phyloP scores from a whole-genome alignment of 2,329 filamentous ascomycete species.

The Eutypa lata region DNA sequence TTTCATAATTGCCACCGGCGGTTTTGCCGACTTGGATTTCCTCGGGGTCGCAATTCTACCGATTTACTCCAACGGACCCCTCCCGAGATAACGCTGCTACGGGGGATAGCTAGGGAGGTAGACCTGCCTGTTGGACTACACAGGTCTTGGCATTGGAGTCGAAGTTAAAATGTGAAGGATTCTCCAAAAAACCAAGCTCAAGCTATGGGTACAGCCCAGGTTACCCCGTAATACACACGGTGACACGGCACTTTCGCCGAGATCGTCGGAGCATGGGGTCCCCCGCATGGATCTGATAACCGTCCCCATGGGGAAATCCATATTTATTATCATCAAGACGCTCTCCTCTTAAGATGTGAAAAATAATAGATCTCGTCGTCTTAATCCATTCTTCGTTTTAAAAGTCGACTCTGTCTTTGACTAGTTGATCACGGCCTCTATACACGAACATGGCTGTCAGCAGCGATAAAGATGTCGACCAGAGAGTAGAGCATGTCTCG shows the following conservation, averaged over 20 bases:
- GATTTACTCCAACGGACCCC: background rate
- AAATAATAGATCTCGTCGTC: background rate
- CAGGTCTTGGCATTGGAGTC: no score
- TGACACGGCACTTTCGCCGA: background rate
- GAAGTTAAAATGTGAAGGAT: no score
- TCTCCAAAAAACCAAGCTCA: no score
- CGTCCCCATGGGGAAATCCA: background rate
- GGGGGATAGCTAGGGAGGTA: background rate
- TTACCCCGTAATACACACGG: no score
- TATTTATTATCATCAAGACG: background rate
- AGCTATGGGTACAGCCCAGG: no score
- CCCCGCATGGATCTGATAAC: background rate
- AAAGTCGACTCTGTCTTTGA: background rate
- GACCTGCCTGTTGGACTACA: no score
- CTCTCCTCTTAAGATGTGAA: background rate
- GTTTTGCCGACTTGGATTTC: background rate
- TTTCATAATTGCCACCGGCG: background rate
- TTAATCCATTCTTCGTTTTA: background rate
- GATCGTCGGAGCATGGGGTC: background rate
- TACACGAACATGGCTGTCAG: background rate
- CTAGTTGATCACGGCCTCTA: background rate
- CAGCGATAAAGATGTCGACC: background rate
- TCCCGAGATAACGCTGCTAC: background rate
- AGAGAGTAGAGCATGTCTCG: background rate
- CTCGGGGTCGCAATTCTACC: background rate